Evolutionary conservation across 2,329 filamentous ascomycete genomes (phyloP), one percentile per base, ranked within the genome.

Genomic region (Fusarium sterilihyphosum): DNA sequence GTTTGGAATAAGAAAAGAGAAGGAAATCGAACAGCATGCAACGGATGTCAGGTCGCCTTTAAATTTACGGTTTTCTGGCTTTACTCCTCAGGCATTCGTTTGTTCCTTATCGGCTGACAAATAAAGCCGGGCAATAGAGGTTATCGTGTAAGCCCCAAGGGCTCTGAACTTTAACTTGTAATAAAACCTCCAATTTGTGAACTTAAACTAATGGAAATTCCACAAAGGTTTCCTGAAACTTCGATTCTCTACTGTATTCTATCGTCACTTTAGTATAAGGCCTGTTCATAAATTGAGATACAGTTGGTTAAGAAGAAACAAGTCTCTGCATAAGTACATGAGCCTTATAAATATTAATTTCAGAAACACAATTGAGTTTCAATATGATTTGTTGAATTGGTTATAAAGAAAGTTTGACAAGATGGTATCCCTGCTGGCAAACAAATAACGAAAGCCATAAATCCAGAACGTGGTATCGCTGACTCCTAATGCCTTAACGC

Each of bases 391-490:
- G 16, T 31, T 43, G 16, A 43, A 56, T 16, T 43, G 52, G 37
- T 37, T 22, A 18, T 49, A 59, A 54, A 40, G 35, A 29, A 31
- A 53, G 35, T 54, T 54, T 20, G 26, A 12, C 24, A 43, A 56
- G 31, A 26, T 53, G 8, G 50, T 40, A 52, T 52, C 49, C 31
- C 35, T 59, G 18, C 31, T 38, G 65, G 35, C 20, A 65, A 67
- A 61, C 38, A 50, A 18, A 40, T 40, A 33, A 67, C 26, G 56
- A 69, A 68, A 58, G 44, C 43, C 56, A 57, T 59, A 62, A 61
- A 49, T 61, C 53, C 49, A 67, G 38, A 56, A 56, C 35, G 37
- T 56, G 77, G 77, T 78, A 78, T 78, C 76, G 67, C 66, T 67
- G 31, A 70, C 70, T 59, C 70, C 73, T 61, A 60, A 67, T 47